A percentile compares a stretch with the other conserved stretches of the same genome.
Conservation (phyloP, 2,329 filamentous ascomycete species). For the Fusarium anguioides region DNA sequence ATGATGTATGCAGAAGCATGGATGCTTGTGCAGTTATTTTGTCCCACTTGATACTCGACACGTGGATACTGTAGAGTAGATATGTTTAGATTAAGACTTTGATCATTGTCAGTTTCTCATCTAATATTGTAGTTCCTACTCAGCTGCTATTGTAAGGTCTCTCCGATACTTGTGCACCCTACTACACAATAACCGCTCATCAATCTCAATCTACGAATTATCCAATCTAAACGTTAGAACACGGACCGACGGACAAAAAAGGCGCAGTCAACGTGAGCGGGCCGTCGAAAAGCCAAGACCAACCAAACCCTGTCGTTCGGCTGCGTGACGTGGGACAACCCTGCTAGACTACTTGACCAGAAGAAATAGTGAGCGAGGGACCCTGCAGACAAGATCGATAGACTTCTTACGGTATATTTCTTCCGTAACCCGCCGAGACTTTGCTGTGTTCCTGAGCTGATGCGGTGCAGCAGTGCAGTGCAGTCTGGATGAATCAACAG, state of each 20-base stretch:
- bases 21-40: constrained; percentile 7
- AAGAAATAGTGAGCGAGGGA: no score
- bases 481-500: neutral
- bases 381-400: constrained; percentile 30
- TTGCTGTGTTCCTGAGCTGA: neutral
- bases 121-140: no score
- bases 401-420: constrained; percentile 19
- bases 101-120: no score
- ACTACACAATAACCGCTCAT: neutral
- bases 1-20: constrained; percentile 26
- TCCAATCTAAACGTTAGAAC: neutral
- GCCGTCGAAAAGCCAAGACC: constrained; percentile 26
- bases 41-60: constrained; percentile 39
- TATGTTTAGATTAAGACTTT: neutral
- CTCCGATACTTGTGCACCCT: neutral
- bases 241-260: constrained; percentile 3
- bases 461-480: no score
- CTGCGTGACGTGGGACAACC: constrained; percentile 20
- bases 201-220: no score
- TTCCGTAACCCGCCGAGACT: constrained; percentile 36
- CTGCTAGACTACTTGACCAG: neutral
- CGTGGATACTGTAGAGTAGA: constrained; percentile 21
- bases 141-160: neutral
- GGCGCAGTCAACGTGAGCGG: constrained; percentile 20
- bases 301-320: constrained; percentile 7